Base-by-base conservation (phyloP, 345 rosid species). In the Murraya paniculata region DNA sequence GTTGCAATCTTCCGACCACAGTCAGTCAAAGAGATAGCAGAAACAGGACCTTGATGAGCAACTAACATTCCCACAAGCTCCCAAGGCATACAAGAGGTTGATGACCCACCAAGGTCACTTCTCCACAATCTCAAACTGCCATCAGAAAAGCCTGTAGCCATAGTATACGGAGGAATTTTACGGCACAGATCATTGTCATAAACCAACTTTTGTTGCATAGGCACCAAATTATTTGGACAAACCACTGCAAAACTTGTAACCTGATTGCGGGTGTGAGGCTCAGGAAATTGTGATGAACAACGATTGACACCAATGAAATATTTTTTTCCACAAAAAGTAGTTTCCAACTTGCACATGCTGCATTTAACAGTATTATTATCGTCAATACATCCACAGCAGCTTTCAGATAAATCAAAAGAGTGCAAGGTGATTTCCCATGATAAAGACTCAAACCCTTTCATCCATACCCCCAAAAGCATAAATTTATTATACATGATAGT, bases 51-150 rank as follows among this genome's bases (percentile, higher is more conserved):
- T 81, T 82, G 86, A 83, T 88, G 89, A 64, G 84, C 86, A 74
- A 73, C 75, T 82, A 91, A 81, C 80, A 85, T 83, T 79, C 98
- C 98, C 68, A 92, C 97, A 77, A 91, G 90, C 85, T 90, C 92
- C 97, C 98, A 93, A 30, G 64, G 78, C 64, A 39, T 36, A 28
- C 48, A 45, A 78, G 85, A 73, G 74, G 84, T 79, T 77, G 86
- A 81, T 58, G 74, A 72, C 71, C 79, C 76, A 77, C 79, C 85
- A 81, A 83, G 28, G 58, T 82, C 85, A 84, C 88, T 87, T 84
- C 87, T 90, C 98, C 98, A 95, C 79, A 93, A 82, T 81, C 91
- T 95, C 87, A 93, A 76, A 85, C 87, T 84, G 66, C 98, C 98
- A 89, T 91, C 94, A 79, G 84, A 82, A 77, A 80, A 90, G 77